phyloP scores from a whole-genome alignment of 2,329 filamentous ascomycete genomes.

The Taxawa tesnikishii region DNA sequence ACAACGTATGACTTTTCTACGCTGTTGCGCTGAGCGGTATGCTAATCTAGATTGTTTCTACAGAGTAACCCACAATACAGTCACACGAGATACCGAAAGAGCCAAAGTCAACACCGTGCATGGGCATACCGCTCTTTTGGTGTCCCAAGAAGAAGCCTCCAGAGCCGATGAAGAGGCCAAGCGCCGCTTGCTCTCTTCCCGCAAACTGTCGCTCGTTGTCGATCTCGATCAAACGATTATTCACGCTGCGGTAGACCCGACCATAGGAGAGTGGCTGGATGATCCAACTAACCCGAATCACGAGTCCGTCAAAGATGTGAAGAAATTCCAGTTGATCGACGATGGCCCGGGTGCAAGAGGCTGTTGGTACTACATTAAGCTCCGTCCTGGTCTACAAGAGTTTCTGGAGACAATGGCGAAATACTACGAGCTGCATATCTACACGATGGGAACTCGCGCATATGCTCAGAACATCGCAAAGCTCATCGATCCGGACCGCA shows the following conservation, averaged over 20 bases:
- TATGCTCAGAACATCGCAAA: slow-evolving; percentile 86
- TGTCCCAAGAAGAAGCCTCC: slow-evolving; percentile 70
- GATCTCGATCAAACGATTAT: slow-evolving; percentile 98
- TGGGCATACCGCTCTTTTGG: slow-evolving; percentile 74
- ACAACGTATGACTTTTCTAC: slow-evolving; percentile 46
- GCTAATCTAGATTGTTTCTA: slow-evolving; percentile 14
- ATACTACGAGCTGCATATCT: slow-evolving; percentile 91
- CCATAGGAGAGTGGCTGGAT: slow-evolving; percentile 87
- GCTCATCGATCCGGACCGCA: slow-evolving; percentile 82
- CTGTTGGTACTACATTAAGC: slow-evolving; percentile 98
- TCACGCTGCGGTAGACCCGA: slow-evolving; percentile 93
- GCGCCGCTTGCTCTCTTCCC: slow-evolving; percentile 62
- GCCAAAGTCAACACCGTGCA: slow-evolving; percentile 93
- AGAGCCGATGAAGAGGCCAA: slow-evolving; percentile 79
- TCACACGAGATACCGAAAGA: slow-evolving; percentile 65
- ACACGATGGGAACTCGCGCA: slow-evolving; percentile 97
- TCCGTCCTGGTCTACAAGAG: slow-evolving; percentile 71
- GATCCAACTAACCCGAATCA: slow-evolving; percentile 85
- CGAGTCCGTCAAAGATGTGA: slow-evolving; percentile 77
- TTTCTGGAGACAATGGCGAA: slow-evolving; percentile 69
- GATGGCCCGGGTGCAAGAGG: slow-evolving; percentile 63
- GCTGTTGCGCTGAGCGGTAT: slow-evolving; percentile 5
- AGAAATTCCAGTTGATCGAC: slow-evolving; percentile 77
- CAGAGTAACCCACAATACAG: slow-evolving; percentile 63
- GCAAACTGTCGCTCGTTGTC: slow-evolving; percentile 86